Conservation (phyloP, 768 basidiomycete genomes). For the Hericium erinaceus region DNA sequence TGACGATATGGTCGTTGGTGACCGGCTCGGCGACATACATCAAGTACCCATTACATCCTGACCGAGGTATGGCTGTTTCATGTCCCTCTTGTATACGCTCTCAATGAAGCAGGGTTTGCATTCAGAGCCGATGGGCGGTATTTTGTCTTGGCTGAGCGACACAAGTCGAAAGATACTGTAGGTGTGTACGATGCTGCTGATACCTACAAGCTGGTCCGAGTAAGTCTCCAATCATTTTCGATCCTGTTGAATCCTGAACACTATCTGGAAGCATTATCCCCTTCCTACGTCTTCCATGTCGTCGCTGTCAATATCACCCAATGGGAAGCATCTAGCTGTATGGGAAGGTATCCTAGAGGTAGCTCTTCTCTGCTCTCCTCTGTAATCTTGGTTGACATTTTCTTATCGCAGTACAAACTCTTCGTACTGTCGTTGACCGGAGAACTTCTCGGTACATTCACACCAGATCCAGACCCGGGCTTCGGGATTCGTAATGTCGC, state of each 20-base stretch:
- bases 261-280: constrained; percentile 63
- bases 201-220: constrained; percentile 64
- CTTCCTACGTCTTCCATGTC: constrained; percentile 66
- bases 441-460: constrained; percentile 53
- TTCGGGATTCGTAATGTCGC: constrained; percentile 69
- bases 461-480: constrained; percentile 68
- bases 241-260: constrained; percentile 2
- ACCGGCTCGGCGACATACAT: constrained; percentile 74
- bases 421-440: constrained; percentile 62
- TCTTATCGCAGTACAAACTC: constrained; percentile 56
- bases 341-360: constrained; percentile 88
- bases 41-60: constrained; percentile 76
- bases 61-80: constrained; percentile 44
- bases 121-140: constrained; percentile 78
- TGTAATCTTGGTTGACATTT: background rate
- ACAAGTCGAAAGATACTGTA: constrained; percentile 81
- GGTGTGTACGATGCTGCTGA: constrained; percentile 75
- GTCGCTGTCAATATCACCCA: constrained; percentile 68
- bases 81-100: constrained; percentile 3
- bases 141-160: constrained; percentile 79
- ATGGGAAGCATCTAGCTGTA: constrained; percentile 62
- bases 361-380: constrained; percentile 8
- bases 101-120: constrained; percentile 46
- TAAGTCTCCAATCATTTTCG: constrained; percentile 25
- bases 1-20: constrained; percentile 79